Evolutionary conservation across 1,284 basidiomycete genomes (phyloP), one percentile per base, ranked within the genome.

Genomic region (Ustilago loliicola): DNA sequence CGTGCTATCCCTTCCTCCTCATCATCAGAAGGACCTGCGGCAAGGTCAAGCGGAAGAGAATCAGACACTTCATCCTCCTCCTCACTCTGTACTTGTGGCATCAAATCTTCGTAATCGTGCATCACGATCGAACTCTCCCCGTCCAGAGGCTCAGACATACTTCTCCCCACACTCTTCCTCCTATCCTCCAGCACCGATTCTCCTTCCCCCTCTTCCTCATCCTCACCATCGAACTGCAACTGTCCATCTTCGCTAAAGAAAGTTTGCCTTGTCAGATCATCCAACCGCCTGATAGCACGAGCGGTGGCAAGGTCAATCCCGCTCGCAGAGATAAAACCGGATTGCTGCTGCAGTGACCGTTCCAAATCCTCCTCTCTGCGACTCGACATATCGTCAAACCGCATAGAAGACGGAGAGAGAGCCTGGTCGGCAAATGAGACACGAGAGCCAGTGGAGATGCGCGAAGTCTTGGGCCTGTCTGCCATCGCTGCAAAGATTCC

Each of bases 401-500:
- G 61, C 57, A 66, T 62, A n/a, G 70, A 70, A 0, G 56, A 40
- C 1, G 75, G 66, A 32, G 61, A 64, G 32, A 58, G 40, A 17
- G 15, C 2, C 5, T 67, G 66, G 11, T 73, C 65, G 7, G 71
- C 71, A 29, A 78, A 73, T 3, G 71, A 74, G 3, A 74, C 71
- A 13, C 76, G 67, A n/a, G 76, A 78, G 4, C 76, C 67, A 0
- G 64, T 66, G 29, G 71, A 71, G 15, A 74, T 36, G 32, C 71
- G 67, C 7, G 62, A 61, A 25, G 57, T 40, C 34, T 56, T 70
- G 9, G 61, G 61, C 9, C 58, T 55, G 5, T 78, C 76, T 0
- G 76, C 76, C 52, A 78, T 73, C 3, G 64, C 65, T 1, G 76
- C 76, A 54, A 78, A 78, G 55, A 78, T 78, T 25, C 76, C 76